A percentile compares a stretch with the other conserved stretches of the same genome.
Evolutionary conservation across 2,329 filamentous ascomycete genomes (phyloP).

Genomic region (Blastomyces percursus): DNA sequence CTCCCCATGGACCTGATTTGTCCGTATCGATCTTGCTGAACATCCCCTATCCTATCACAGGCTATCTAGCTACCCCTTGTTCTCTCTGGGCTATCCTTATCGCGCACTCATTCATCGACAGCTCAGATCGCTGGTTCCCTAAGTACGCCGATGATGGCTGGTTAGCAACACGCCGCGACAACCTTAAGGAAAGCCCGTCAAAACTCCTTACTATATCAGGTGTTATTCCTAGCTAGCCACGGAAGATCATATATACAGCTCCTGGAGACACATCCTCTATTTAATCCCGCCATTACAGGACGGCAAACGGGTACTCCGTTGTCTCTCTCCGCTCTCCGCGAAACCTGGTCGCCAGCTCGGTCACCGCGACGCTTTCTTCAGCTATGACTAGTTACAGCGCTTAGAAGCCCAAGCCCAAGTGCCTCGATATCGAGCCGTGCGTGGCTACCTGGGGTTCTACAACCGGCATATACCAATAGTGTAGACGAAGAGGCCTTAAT

Average conservation of each 20-base stretch:
- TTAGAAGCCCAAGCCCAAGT: neutral
- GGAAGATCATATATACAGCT: no score
- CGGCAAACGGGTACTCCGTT: no score
- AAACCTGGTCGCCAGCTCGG: neutral
- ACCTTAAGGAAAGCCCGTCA: neutral
- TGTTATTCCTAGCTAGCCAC: no score
- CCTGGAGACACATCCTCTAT: no score
- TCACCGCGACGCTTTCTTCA: neutral
- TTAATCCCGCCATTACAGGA: no score
- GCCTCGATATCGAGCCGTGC: neutral
- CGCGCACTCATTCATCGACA: neutral
- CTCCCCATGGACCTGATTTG: neutral
- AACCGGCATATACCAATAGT: neutral
- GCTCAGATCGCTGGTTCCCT: neutral
- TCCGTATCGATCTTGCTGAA: neutral
- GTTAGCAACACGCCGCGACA: neutral
- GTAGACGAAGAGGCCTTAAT: neutral
- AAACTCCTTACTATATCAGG: neutral
- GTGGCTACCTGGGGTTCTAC: neutral
- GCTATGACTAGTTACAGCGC: neutral
- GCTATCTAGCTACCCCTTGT: neutral
- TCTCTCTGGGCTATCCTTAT: neutral
- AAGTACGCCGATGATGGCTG: neutral
- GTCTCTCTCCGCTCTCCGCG: neutral
- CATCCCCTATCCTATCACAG: neutral